Percentiles rank a stretch among this genome's conserved stretches.
These are phyloP conservation scores for Tricladium varicosporioides DNA, from an alignment of 2,329 filamentous ascomycete genomes.

Conservation along the genomic window DNA sequence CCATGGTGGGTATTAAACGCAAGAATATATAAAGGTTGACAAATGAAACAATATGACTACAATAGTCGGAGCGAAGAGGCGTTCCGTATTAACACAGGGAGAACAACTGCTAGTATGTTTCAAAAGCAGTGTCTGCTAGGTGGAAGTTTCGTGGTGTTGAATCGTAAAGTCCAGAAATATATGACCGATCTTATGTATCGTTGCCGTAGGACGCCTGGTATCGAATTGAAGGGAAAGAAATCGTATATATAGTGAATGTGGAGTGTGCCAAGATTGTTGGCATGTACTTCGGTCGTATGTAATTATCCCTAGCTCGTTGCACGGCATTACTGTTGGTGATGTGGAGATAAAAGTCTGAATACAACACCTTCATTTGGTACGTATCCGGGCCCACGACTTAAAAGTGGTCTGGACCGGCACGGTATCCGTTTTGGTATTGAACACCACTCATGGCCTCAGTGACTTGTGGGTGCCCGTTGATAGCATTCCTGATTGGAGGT, in stretches of 20 bases:
- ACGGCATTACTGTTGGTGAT: no score
- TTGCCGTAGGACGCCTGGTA: neutral
- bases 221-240: neutral
- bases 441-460: slow-evolving; percentile 66
- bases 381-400: neutral
- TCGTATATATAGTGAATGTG: neutral
- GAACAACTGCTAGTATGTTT: neutral
- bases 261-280: neutral
- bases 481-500: slow-evolving; percentile 55
- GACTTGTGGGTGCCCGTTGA: slow-evolving; percentile 28
- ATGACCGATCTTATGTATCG: neutral
- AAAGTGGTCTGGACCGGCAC: slow-evolving; percentile 14
- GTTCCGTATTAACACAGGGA: slow-evolving; percentile 11
- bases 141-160: neutral
- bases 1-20: slow-evolving; percentile 4
- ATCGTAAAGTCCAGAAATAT: neutral
- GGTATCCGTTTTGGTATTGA: slow-evolving; percentile 46
- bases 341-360: no score
- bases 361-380: no score
- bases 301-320: no score
- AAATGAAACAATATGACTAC: slow-evolving; percentile 15
- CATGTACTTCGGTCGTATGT: no score
- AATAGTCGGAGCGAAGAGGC: neutral
- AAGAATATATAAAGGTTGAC: slow-evolving; percentile 3
- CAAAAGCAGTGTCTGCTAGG: neutral